Conservation (phyloP, 2,329 filamentous ascomycete species). For the Fusarium siculi region DNA sequence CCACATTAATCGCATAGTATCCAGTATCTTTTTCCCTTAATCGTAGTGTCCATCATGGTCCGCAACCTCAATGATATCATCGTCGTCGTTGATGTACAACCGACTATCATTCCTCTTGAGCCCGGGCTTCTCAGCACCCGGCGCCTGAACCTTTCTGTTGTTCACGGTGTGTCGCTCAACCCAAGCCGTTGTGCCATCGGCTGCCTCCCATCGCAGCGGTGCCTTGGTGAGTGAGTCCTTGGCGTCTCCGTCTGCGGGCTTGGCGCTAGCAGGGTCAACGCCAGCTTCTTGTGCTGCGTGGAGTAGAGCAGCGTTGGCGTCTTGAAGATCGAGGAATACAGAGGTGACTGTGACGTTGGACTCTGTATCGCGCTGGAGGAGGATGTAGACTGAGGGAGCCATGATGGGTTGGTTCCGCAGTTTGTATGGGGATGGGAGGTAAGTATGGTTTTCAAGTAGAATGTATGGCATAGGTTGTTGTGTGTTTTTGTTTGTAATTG, state of each 20-base stretch:
- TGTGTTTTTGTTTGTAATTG: neutral
- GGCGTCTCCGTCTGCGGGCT: conserved; percentile 25
- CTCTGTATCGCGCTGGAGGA: conserved; percentile 47
- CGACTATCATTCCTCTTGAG: conserved; percentile 41
- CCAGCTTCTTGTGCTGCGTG: conserved; percentile 44
- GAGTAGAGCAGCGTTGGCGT: conserved; percentile 51
- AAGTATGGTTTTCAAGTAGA: neutral
- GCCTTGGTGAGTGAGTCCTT: conserved; percentile 33
- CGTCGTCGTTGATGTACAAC: conserved; percentile 43
- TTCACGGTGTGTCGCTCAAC: conserved; percentile 50
- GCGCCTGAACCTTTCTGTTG: conserved; percentile 23
- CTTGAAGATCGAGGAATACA: conserved; percentile 48
- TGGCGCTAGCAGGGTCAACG: conserved; percentile 31
- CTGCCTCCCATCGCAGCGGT: conserved; percentile 50
- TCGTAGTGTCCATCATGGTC: conserved; percentile 43
- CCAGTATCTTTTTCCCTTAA: neutral
- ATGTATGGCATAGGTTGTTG: conserved; percentile 17
- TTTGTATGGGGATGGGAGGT: conserved; percentile 21
- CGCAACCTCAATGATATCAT: conserved; percentile 42
- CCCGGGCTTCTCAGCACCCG: conserved; percentile 12
- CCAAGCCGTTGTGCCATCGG: conserved; percentile 51
- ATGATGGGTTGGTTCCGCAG: conserved; percentile 28
- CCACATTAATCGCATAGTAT: conserved; percentile 19
- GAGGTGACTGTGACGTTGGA: conserved; percentile 44
- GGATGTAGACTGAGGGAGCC: conserved; percentile 47